Evolutionary conservation across 371 early-diverging fungal species (phyloP).

Genomic region (Mucor mucedo): DNA sequence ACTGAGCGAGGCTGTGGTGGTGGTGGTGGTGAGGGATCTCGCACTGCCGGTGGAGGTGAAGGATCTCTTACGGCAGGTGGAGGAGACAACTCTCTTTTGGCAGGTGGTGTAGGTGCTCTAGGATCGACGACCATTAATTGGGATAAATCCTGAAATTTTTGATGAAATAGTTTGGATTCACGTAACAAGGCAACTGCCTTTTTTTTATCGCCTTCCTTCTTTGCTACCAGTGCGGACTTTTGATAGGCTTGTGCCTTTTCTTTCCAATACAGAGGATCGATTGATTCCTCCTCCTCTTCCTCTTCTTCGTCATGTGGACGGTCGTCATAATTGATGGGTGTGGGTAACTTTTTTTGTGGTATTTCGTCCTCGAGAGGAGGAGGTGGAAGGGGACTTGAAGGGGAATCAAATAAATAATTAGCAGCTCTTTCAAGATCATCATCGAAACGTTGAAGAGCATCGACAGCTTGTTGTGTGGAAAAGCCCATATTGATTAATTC

Average conservation of each 20-base stretch:
- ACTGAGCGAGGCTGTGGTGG: not conserved
- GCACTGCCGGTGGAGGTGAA: not conserved
- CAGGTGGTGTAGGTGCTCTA: not conserved
- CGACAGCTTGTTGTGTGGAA: constrained; percentile 29
- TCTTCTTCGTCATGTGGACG: not conserved
- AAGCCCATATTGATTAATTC: constrained; percentile 44
- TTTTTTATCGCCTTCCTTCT: constrained; percentile 49
- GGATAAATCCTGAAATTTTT: constrained; percentile 27
- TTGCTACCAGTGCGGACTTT: constrained; percentile 45
- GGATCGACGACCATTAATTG: not conserved
- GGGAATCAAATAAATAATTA: constrained; percentile 38
- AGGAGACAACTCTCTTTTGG: not conserved
- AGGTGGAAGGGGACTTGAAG: constrained; percentile 2
- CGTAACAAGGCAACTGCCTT: constrained; percentile 43
- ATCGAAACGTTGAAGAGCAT: constrained; percentile 35
- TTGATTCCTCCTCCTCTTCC: constrained; percentile 17
- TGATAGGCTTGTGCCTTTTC: constrained; percentile 40
- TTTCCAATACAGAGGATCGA: constrained; percentile 28
- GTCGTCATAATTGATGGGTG: not conserved
- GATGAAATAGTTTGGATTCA: constrained; percentile 39
- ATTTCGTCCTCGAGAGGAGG: not conserved
- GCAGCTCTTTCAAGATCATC: constrained; percentile 43
- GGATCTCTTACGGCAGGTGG: not conserved
- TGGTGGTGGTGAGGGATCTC: not conserved
- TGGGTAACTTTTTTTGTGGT: not conserved